These are phyloP conservation scores for Cercospora nicotianae DNA, from an alignment of 2,329 filamentous ascomycete genomes.

Conservation along the genomic window DNA sequence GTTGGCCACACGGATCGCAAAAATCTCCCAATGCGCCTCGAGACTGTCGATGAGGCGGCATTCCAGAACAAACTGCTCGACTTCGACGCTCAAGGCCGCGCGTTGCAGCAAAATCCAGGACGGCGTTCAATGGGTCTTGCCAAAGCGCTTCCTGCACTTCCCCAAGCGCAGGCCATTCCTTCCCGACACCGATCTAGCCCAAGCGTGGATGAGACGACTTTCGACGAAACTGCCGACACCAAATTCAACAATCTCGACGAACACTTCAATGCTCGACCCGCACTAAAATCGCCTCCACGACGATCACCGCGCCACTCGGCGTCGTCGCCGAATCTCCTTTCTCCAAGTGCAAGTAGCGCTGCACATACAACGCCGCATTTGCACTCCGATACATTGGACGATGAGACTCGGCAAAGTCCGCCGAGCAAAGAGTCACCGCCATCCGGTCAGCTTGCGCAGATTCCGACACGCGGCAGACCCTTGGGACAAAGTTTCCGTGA, in stretches of 20 bases:
- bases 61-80: conserved; percentile 56
- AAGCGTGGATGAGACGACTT: conserved; percentile 31
- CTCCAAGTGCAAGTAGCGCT: conserved; percentile 12
- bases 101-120: conserved; percentile 39
- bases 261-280: conserved; percentile 11
- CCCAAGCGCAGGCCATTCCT: conserved; percentile 10
- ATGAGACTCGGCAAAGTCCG: conserved; percentile 1
- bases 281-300: neutral
- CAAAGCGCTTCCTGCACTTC: neutral
- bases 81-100: conserved; percentile 54
- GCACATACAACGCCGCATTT: conserved; percentile 18
- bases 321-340: conserved; percentile 26
- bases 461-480: conserved; percentile 11
- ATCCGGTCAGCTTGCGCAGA: neutral
- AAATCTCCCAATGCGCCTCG: conserved; percentile 53
- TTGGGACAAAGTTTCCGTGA: conserved; percentile 20
- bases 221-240: conserved; percentile 31
- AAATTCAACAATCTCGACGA: conserved; percentile 24
- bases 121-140: conserved; percentile 26
- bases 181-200: conserved; percentile 16
- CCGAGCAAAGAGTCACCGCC: conserved; percentile 4
- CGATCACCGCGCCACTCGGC: conserved; percentile 27
- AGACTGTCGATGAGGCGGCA: conserved; percentile 53
- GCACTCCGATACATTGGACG: conserved; percentile 3
- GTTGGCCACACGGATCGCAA: conserved; percentile 59